Base-by-base conservation (phyloP, 805 yeast species). In the Candida corydali region DNA sequence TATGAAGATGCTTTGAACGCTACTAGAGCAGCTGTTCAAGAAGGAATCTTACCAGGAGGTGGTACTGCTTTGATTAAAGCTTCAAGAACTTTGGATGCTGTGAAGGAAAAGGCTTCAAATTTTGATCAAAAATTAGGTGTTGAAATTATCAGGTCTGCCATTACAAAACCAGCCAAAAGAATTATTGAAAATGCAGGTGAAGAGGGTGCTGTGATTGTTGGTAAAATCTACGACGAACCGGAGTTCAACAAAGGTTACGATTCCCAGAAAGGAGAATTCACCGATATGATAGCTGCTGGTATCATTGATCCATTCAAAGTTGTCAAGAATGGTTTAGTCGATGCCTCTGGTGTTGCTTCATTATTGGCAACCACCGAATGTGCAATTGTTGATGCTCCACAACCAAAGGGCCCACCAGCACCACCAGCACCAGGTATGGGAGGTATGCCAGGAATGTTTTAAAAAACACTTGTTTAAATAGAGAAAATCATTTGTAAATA, bases 31-130 rank as follows among this genome's bases (percentile, higher is more conserved):
- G 98, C 98, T 48, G 96, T 93, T 46, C 91, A 91, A 69, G 96
- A 87, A 69, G 98, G 98, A 70, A 88, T 93, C 59, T 76, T 93
- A 50, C 98, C 98, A 59, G 98, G 98, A 72, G 98, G 98, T 64
- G 98, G 98, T 70, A 87, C 97, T 49, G 98, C 98, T 40, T 76
- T 93, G 58, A 76, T 87, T 56, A 93, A 93, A 77, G 97, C 98
- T 35, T 77, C 94, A 37, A 74, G 78, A 52, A 63, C 80, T 44
- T 75, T 93, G 54, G 87, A 79, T 46, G 70, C 63, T 16, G 80
- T 86, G 45, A 73, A 79, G 63, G 76, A 85, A 44, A 83, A 73
- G 24, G 70, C 70, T 32, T 59, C 45, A 20, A 93, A 93, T 80
- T 93, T 93, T 57, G 98, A 93, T 72, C 96, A 89, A 70, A 86